Conservation (phyloP, 2,329 filamentous ascomycete genomes). For the Dryadomyces sulphureus region DNA sequence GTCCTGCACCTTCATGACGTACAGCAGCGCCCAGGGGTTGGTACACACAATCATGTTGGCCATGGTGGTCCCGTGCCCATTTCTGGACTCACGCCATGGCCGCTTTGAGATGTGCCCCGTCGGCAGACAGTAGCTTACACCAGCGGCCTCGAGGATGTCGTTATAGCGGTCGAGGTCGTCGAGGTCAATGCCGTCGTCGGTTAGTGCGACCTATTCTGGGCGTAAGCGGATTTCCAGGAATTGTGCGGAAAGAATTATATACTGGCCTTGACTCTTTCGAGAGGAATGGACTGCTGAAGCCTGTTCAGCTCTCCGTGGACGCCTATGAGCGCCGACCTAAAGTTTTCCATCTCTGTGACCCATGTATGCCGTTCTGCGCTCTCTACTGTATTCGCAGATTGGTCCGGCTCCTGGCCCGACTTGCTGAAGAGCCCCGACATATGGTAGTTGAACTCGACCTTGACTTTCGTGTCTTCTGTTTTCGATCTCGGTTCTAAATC, state of each 20-base stretch:
- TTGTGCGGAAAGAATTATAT: too few relatives aligned
- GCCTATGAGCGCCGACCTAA: constrained; percentile 8
- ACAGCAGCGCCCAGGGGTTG: constrained; percentile 13
- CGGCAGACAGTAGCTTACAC: constrained; percentile 15
- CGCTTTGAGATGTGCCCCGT: constrained; percentile 9
- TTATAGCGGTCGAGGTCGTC: constrained; percentile 12
- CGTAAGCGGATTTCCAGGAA: neutral
- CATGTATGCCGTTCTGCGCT: constrained; percentile 13
- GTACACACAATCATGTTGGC: constrained; percentile 15
- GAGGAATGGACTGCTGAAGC: constrained; percentile 6
- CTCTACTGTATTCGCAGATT: constrained; percentile 3
- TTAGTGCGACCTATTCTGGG: constrained; percentile 15
- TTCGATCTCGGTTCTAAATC: neutral
- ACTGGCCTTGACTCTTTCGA: constrained; percentile 13
- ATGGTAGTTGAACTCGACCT: neutral
- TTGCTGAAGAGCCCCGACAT: neutral
- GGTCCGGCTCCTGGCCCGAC: neutral
- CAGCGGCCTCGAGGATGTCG: constrained; percentile 12
- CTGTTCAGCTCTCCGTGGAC: neutral
- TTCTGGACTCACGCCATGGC: constrained; percentile 16
- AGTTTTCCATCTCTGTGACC: constrained; percentile 15
- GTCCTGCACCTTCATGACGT: constrained; percentile 13
- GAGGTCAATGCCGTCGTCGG: constrained; percentile 23
- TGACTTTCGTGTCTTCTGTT: neutral
- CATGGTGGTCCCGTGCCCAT: constrained; percentile 17